phyloP scores from a whole-genome alignment of 495 filamentous ascomycete species.

The Aspergillus cristatus region DNA sequence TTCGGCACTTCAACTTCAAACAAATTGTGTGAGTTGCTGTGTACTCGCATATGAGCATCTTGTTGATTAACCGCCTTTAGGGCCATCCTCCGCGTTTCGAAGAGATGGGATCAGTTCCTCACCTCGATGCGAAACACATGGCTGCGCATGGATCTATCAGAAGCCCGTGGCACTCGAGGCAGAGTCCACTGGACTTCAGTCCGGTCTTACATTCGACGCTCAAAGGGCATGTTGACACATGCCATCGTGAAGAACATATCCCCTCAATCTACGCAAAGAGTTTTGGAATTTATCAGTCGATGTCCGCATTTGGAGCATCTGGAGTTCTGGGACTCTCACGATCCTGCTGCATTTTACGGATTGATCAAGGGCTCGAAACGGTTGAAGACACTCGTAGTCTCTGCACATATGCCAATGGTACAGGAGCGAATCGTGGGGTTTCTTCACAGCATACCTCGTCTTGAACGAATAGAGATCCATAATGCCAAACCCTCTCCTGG shows the following conservation, averaged over 20 bases:
- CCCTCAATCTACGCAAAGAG: conserved; percentile 13
- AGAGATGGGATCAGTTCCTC: conserved; percentile 41
- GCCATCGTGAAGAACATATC: conserved; percentile 29
- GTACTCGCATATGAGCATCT: background rate
- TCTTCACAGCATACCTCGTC: conserved; percentile 25
- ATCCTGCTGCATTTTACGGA: conserved; percentile 16
- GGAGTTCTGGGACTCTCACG: conserved; percentile 16
- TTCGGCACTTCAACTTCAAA: conserved; percentile 37
- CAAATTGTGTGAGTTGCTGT: conserved; percentile 36
- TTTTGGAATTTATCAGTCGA: conserved; percentile 25
- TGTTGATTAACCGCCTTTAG: conserved; percentile 14
- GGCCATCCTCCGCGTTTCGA: conserved; percentile 42
- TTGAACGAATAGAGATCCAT: conserved; percentile 34
- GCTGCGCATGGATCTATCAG: conserved; percentile 42
- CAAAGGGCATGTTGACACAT: conserved; percentile 29
- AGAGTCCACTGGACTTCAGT: conserved; percentile 32
- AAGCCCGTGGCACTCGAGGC: conserved; percentile 21
- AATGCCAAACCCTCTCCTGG: conserved; percentile 12
- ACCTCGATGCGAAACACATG: conserved; percentile 35
- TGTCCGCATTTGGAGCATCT: conserved; percentile 31
- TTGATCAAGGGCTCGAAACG: conserved; percentile 24
- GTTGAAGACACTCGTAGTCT: conserved; percentile 35
- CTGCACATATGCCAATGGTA: conserved; percentile 21
- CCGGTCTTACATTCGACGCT: conserved; percentile 33
- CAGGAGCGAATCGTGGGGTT: conserved; percentile 27